phyloP scores from a whole-genome alignment of 441 rosid species.

The Euphorbia schlechtendalii region DNA sequence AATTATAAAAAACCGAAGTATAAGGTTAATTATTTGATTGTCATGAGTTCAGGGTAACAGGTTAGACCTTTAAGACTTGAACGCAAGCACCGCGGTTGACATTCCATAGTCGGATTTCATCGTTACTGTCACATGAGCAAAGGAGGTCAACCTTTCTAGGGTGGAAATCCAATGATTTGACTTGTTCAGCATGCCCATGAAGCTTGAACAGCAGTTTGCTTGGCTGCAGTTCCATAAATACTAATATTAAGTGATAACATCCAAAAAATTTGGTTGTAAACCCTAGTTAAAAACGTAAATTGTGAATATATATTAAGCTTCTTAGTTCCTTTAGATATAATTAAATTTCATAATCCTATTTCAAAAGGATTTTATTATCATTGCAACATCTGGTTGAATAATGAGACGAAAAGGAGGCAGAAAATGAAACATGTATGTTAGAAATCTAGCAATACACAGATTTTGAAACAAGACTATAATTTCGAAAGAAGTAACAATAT shows the following conservation, averaged over 20 bases:
- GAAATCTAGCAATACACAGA: constrained; percentile 1
- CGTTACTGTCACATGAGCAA: constrained; percentile 34
- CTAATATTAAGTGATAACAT: not conserved
- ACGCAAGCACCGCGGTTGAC: constrained; percentile 22
- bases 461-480: not conserved
- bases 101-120: constrained; percentile 40
- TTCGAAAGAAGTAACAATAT: not conserved
- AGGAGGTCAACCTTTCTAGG: constrained; percentile 31
- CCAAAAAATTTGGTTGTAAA: not conserved
- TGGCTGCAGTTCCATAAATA: constrained; percentile 22
- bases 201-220: constrained; percentile 25
- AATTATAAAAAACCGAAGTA: not conserved
- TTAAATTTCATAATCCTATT: too few relatives aligned
- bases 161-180: constrained; percentile 39
- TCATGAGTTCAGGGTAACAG: not conserved
- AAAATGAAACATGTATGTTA: too few relatives aligned
- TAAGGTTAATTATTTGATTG: not conserved
- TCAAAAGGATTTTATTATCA: too few relatives aligned
- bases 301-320: not conserved
- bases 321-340: too few relatives aligned
- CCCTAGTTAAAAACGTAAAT: not conserved
- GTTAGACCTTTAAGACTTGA: constrained; percentile 27
- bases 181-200: constrained; percentile 30
- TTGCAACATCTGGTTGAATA: too few relatives aligned
- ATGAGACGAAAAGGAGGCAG: too few relatives aligned